Base-by-base conservation (phyloP, 2,329 filamentous ascomycete species). In the Neonectria hederae region DNA sequence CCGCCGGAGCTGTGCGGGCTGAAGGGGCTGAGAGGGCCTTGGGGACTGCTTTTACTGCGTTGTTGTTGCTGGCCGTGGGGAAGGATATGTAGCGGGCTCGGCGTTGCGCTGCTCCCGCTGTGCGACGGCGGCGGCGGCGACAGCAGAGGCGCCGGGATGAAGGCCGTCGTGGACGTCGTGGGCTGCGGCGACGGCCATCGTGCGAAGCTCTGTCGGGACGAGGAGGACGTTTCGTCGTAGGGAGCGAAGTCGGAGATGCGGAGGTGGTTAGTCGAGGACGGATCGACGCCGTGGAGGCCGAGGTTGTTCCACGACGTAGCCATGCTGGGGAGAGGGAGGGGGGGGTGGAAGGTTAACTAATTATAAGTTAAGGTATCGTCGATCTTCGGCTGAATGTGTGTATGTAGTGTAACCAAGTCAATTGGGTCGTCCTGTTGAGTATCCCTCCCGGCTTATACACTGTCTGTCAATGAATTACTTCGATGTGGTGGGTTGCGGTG, bases 101-200 rank as follows among this genome's bases (percentile, higher is more conserved):
- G 63, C 6, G 66, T 49, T 19, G 21, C 19, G 54, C 40, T 54
- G 51, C 17, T 59, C 10, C 62, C 55, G 65, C 58, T 43, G 54
- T 66, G 67, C 7, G 66, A 69, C 2, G 59, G 65, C 11, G 65
- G 43, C 19, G 71, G 72, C n/a, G 72, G 72, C 13, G 71, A 72
- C 32, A 74, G 69, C 17, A 74, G 65, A 17, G 70, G 70, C 4
- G 59, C 62, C 7, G 67, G 55, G 51, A 68, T 24, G n/a, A 69
- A 40, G 19, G 63, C 60, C 4, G 69, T 65, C 21, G 68, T 70
- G 11, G 72, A 74, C 4, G 60, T 69, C 22, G 69, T 67, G 19
- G 69, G 65, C 42, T 70, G 69, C n/a, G 66, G 64, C 13, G 70
- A 71, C 21, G 70, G 59, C 59, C 67, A 65, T 24, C 63, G 65